These are phyloP conservation scores for Sporobolomyces pararoseus DNA, from an alignment of 768 basidiomycete genomes.

Conservation along the genomic window DNA sequence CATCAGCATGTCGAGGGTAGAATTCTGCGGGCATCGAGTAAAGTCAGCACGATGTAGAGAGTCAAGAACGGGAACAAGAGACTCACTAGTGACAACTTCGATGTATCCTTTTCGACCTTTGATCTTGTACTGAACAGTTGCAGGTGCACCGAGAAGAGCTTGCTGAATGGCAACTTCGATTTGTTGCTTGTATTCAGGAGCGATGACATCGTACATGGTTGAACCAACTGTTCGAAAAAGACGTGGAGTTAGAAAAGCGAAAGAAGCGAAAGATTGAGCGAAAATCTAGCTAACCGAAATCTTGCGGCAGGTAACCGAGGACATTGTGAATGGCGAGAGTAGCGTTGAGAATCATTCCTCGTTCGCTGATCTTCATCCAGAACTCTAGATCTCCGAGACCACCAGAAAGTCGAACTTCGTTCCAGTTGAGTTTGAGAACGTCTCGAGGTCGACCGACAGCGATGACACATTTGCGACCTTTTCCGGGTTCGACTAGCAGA, in stretches of 20 bases:
- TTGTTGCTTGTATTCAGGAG: slow-evolving; percentile 39
- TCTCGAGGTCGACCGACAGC: slow-evolving; percentile 69
- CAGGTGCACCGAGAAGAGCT: slow-evolving; percentile 46
- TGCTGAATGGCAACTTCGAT: slow-evolving; percentile 43
- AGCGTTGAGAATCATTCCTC: slow-evolving; percentile 51
- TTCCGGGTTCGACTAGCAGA: slow-evolving; percentile 56
- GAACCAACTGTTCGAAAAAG: slow-evolving; percentile 35
- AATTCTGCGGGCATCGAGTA: slow-evolving; percentile 6
- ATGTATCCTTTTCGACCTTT: slow-evolving; percentile 45
- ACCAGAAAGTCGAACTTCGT: slow-evolving; percentile 56
- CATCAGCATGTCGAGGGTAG: slow-evolving; percentile 36
- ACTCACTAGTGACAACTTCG: slow-evolving; percentile 49
- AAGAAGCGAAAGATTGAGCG: not conserved
- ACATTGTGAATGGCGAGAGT: slow-evolving; percentile 49
- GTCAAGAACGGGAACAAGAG: no score
- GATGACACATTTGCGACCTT: slow-evolving; percentile 63
- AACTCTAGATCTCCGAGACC: slow-evolving; percentile 54
- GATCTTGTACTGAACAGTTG: slow-evolving; percentile 49
- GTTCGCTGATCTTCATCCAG: slow-evolving; percentile 52
- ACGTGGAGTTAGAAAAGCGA: not conserved
- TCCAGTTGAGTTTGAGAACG: slow-evolving; percentile 56
- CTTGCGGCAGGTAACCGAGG: slow-evolving; percentile 46
- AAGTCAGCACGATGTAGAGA: not conserved
- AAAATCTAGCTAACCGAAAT: slow-evolving; percentile 22
- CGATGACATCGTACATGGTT: slow-evolving; percentile 47